Evolutionary conservation across 2,329 filamentous ascomycete species (phyloP).

Genomic region (Aspergillus flavus): DNA sequence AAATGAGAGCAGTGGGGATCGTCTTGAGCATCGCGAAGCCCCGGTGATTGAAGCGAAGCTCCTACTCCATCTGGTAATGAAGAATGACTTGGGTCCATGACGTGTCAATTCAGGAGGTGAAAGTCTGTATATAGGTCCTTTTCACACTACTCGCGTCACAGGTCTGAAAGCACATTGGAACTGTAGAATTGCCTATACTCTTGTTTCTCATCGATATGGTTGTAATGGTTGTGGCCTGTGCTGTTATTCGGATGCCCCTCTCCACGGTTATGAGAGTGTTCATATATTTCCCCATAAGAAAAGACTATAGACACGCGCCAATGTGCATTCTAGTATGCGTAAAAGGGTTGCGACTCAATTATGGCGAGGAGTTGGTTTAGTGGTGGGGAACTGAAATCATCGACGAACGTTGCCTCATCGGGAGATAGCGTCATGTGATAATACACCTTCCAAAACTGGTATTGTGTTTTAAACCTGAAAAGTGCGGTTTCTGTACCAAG

Average conservation of each 20-base stretch:
- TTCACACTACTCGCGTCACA: not conserved
- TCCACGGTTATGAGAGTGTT: not conserved
- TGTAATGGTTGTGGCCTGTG: not conserved
- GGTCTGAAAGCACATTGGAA: not conserved
- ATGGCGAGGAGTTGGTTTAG: not conserved
- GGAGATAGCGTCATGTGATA: slow-evolving; percentile 9
- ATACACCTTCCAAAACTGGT: not conserved
- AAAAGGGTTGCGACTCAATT: not conserved
- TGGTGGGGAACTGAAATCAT: slow-evolving; percentile 7
- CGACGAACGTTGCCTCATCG: slow-evolving; percentile 3
- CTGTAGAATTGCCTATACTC: not conserved
- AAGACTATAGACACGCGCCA: not conserved
- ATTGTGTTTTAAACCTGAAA: not conserved
- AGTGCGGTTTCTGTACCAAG: not conserved
- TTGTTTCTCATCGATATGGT: slow-evolving; percentile 3
- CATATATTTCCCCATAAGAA: not conserved
- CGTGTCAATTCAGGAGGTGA: not conserved
- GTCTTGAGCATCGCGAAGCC: not conserved
- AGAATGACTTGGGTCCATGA: slow-evolving; percentile 30
- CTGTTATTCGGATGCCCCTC: not conserved
- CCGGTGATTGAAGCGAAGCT: slow-evolving; percentile 9
- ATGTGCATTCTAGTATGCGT: not conserved
- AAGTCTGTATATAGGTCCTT: not conserved
- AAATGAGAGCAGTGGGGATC: not conserved
- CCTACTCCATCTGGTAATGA: slow-evolving; percentile 19